phyloP scores from a whole-genome alignment of 2,329 filamentous ascomycete species.

The Boeremia lycopersici region DNA sequence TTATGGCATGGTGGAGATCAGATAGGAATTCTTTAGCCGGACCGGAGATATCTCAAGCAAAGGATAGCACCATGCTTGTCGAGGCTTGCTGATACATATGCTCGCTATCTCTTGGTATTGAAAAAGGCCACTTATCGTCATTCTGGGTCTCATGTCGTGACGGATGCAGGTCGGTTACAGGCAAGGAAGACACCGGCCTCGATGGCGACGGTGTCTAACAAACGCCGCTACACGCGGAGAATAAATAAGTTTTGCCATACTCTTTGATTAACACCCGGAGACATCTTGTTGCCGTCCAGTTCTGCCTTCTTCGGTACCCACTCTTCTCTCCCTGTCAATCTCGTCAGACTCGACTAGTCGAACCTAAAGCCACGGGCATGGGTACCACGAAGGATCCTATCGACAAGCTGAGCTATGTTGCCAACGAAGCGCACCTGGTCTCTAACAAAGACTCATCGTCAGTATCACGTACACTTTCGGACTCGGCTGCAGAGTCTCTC shows the following conservation, averaged over 20 bases:
- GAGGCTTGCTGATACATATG: slow-evolving; percentile 2
- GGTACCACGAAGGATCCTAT: slow-evolving; percentile 11
- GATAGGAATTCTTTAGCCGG: background rate
- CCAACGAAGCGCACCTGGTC: slow-evolving; percentile 6
- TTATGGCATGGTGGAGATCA: background rate
- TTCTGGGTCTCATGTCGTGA: slow-evolving; percentile 20
- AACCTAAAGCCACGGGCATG: slow-evolving; percentile 4
- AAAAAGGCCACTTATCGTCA: slow-evolving; percentile 17
- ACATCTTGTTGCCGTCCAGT: background rate
- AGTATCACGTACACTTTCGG: background rate
- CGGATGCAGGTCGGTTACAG: background rate
- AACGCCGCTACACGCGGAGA: background rate
- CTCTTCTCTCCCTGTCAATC: background rate
- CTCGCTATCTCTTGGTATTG: slow-evolving; percentile 2
- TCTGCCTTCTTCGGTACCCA: background rate
- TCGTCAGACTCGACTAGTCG: background rate
- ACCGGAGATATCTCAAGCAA: background rate
- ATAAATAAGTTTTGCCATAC: background rate
- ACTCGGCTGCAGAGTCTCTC: background rate
- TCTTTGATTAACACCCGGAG: background rate
- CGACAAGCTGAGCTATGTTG: slow-evolving; percentile 21
- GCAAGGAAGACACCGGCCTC: slow-evolving; percentile 5
- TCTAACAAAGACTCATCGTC: slow-evolving; percentile 1
- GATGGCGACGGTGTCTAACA: background rate
- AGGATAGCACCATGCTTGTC: slow-evolving; percentile 1